phyloP scores from a whole-genome alignment of 2,329 filamentous ascomycete species.

The Pseudogymnoascus sp. region DNA sequence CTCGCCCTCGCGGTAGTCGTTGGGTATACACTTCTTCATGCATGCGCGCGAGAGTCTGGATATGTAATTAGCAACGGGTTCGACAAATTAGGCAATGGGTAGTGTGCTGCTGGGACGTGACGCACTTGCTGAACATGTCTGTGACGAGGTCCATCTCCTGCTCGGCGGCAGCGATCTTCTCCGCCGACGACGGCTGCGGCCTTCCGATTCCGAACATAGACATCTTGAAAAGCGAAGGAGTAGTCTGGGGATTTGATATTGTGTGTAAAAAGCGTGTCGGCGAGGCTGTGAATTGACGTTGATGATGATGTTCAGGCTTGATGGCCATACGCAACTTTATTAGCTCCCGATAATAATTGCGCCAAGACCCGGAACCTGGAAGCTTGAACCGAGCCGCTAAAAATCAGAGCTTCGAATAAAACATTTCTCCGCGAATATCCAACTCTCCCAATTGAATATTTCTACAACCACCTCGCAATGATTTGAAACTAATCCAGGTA shows the following conservation, averaged over 20 bases:
- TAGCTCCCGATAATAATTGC: conserved; percentile 7
- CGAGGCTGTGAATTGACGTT: conserved; percentile 4
- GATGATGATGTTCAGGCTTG: conserved; percentile 11
- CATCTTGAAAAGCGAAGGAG: conserved; percentile 38
- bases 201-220: conserved; percentile 65
- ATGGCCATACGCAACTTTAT: conserved; percentile 6
- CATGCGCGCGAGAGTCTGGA: conserved; percentile 76
- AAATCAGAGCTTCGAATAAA: conserved; percentile 16
- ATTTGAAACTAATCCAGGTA: neutral
- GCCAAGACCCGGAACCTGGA: conserved; percentile 9
- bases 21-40: conserved; percentile 86
- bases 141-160: conserved; percentile 96
- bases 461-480: conserved; percentile 9
- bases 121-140: conserved; percentile 95
- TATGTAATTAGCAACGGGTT: conserved; percentile 10
- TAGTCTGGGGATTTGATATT: neutral
- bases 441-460: conserved; percentile 13
- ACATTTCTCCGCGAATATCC: conserved; percentile 1
- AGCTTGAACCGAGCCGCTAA: conserved; percentile 14
- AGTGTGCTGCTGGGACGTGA: conserved; percentile 13
- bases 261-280: neutral
- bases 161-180: conserved; percentile 96
- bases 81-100: conserved; percentile 8
- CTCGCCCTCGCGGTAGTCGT: conserved; percentile 87
- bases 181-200: conserved; percentile 83